Base-by-base conservation (phyloP, 225 moss, liverwort and hornwort genomes). In the Rhytidiadelphus loreus region DNA sequence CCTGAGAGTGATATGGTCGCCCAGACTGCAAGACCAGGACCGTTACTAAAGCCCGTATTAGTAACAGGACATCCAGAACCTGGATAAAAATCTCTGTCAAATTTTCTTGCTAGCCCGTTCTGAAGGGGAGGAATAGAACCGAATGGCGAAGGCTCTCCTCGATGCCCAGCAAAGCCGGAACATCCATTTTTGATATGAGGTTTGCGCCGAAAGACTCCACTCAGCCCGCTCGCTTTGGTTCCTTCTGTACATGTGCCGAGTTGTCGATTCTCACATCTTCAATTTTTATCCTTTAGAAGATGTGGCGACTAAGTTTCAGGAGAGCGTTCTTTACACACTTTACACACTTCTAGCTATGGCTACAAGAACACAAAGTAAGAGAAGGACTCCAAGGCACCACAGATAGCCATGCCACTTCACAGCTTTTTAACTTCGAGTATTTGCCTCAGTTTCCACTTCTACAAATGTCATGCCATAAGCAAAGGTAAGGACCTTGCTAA, bases 131-230 rank as follows among this genome's bases (percentile, higher is more conserved):
- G 44, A 82, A 92, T 90, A 82, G 89, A 89, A 83, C 91, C 93
- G 43, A 93, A 95, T 33, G 94, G 94, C 52, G 87, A 92, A 84
- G 93, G 87, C 77, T 93, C 95, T 64, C 90, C 95, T 86, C 94
- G 90, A 85, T 88, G 91, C 65, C 87, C 90, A 83, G 89, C 85
- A 75, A 87, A 91, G 48, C 90, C 82, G 16, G 92, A 91, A 65
- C 93, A 93, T 53, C 92, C 94, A 90, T 94, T 95, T 68, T 94
- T 93, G 48, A 92, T 88, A 28, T 93, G 92, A 65, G n/a, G 48
- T 82, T 32, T 66, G 65, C 76, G 82, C 66, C 26, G 50, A 72
- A 64, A 30, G 75, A 81, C 86, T 52, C 50, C 77, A 66, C 41
- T 48, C 60, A 82, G 53, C 61, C 90, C 41, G 58, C 77, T 87